Percentiles rank a stretch among this genome's conserved stretches.
These are phyloP conservation scores for Pichia nanzhaoensis DNA, from an alignment of 805 yeast genomes.

Conservation along the genomic window DNA sequence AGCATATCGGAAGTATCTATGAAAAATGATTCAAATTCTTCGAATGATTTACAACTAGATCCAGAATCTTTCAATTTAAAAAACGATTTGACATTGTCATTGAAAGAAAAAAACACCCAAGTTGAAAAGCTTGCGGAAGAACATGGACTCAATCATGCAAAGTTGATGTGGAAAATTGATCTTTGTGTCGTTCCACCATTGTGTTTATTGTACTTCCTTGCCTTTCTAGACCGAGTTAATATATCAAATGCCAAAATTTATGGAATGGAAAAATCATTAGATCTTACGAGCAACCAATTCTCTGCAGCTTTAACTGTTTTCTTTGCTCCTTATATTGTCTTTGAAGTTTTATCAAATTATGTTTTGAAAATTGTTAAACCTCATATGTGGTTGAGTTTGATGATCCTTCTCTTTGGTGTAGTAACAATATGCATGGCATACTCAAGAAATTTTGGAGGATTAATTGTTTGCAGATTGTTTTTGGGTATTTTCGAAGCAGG, in stretches of 20 bases:
- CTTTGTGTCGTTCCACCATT: slow-evolving; percentile 70
- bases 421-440: slow-evolving; percentile 63
- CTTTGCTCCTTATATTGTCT: slow-evolving; percentile 61
- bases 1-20: slow-evolving; percentile 10
- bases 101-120: slow-evolving; percentile 21
- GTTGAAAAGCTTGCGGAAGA: slow-evolving; percentile 36
- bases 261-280: slow-evolving; percentile 52
- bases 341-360: slow-evolving; percentile 61
- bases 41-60: neutral
- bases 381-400: slow-evolving; percentile 53
- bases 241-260: slow-evolving; percentile 75
- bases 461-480: slow-evolving; percentile 56
- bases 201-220: slow-evolving; percentile 63
- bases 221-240: slow-evolving; percentile 77
- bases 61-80: neutral
- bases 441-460: slow-evolving; percentile 49
- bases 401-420: slow-evolving; percentile 59
- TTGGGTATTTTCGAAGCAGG: slow-evolving; percentile 67
- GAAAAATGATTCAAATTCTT: slow-evolving; percentile 1
- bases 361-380: slow-evolving; percentile 53
- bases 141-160: slow-evolving; percentile 45
- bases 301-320: slow-evolving; percentile 62
- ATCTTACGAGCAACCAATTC: slow-evolving; percentile 51
- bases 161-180: slow-evolving; percentile 60
- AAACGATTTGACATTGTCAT: slow-evolving; percentile 16